A percentile compares a stretch with the other conserved stretches of the same genome.
These are phyloP conservation scores for Corymbia calophylla DNA, from an alignment of 441 rosid species.

Conservation along the genomic window DNA sequence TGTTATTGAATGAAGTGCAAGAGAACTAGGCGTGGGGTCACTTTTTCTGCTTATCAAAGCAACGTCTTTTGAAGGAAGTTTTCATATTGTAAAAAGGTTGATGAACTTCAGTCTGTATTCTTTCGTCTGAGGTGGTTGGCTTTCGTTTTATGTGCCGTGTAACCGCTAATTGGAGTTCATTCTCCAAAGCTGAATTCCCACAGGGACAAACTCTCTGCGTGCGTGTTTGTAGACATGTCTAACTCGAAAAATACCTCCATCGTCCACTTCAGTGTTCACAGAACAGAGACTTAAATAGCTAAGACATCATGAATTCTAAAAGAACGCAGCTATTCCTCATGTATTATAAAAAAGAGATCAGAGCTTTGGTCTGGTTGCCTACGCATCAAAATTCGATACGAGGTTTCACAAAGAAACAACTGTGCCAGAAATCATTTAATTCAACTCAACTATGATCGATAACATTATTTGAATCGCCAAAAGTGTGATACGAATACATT, in stretches of 20 bases:
- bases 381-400: neutral
- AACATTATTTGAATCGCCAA: neutral
- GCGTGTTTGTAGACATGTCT: neutral
- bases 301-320: neutral
- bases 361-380: neutral
- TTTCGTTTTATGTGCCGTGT: neutral
- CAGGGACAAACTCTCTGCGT: neutral
- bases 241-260: neutral
- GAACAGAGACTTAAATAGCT: neutral
- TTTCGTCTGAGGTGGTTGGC: neutral
- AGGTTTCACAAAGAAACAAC: neutral
- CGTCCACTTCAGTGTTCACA: neutral
- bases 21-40: neutral
- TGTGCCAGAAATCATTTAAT: neutral
- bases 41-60: neutral
- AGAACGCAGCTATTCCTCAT: neutral
- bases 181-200: neutral
- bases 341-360: neutral
- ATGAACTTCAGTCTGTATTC: neutral
- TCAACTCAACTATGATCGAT: neutral
- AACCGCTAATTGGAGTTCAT: neutral
- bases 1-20: neutral
- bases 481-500: neutral
- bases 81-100: neutral
- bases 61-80: neutral